Conservation (phyloP, 1,139 yeast species). For the Debaryomyces sp. region DNA sequence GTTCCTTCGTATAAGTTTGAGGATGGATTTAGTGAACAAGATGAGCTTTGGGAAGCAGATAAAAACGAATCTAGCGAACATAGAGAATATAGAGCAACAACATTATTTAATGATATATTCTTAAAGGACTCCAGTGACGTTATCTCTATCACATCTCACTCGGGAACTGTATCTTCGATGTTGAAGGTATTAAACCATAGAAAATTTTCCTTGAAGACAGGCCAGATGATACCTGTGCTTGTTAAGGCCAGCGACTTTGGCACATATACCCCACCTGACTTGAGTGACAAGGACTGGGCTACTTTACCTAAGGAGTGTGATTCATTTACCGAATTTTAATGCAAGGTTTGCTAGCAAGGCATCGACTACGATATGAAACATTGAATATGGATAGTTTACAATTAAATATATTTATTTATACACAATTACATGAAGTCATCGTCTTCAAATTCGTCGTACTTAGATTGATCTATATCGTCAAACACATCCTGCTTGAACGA, state of each 20-base stretch:
- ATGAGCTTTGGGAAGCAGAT: constrained; percentile 29
- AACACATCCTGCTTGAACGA: constrained; percentile 76
- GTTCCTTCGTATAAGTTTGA: constrained; percentile 34
- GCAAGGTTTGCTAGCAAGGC: background rate
- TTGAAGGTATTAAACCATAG: constrained; percentile 32
- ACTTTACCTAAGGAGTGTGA: background rate
- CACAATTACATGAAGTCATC: constrained; percentile 82
- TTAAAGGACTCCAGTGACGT: constrained; percentile 25
- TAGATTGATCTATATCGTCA: constrained; percentile 55
- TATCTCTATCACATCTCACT: constrained; percentile 38
- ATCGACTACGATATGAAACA: background rate
- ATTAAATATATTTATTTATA: constrained; percentile 4
- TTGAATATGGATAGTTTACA: constrained; percentile 2
- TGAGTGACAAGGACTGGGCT: constrained; percentile 2
- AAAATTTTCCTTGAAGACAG: constrained; percentile 22
- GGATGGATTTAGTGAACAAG: constrained; percentile 27
- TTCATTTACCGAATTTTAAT: background rate
- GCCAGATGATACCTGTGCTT: constrained; percentile 26
- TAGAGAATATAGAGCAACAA: constrained; percentile 29
- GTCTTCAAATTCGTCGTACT: constrained; percentile 62
- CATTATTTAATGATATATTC: constrained; percentile 35
- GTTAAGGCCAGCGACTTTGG: constrained; percentile 9
- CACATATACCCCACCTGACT: background rate
- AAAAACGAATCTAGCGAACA: constrained; percentile 31
- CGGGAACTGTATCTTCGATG: constrained; percentile 35